phyloP scores from a whole-genome alignment of 345 rosid genomes.

The Erucastrum elatum region DNA sequence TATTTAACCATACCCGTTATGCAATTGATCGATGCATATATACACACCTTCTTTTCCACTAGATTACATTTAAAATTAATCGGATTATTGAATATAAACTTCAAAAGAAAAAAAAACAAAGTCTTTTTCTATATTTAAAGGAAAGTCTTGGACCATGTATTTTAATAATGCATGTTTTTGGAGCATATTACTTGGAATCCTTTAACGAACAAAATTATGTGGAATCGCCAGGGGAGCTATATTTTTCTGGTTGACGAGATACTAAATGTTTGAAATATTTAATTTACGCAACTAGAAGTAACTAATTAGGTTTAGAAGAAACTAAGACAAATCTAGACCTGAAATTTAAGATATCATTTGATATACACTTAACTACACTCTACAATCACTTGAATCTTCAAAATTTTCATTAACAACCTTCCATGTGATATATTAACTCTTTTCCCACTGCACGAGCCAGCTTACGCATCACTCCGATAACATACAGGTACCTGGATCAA shows the following conservation, averaged over 20 bases:
- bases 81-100: background rate
- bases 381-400: background rate
- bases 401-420: background rate
- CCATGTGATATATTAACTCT: background rate
- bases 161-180: background rate
- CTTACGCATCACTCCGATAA: background rate
- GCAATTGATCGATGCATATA: background rate
- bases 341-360: background rate
- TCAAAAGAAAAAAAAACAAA: background rate
- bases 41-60: background rate
- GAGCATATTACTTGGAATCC: background rate
- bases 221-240: background rate
- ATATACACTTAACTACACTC: background rate
- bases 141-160: background rate
- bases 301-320: background rate
- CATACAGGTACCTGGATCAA: background rate
- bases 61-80: background rate
- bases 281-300: background rate
- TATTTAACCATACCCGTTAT: background rate
- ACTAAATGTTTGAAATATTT: background rate
- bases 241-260: background rate
- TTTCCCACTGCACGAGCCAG: background rate
- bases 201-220: background rate
- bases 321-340: background rate
- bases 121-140: background rate